phyloP scores from a whole-genome alignment of 805 yeast genomes.

The Cyberlindnera samutprakarnensis region DNA sequence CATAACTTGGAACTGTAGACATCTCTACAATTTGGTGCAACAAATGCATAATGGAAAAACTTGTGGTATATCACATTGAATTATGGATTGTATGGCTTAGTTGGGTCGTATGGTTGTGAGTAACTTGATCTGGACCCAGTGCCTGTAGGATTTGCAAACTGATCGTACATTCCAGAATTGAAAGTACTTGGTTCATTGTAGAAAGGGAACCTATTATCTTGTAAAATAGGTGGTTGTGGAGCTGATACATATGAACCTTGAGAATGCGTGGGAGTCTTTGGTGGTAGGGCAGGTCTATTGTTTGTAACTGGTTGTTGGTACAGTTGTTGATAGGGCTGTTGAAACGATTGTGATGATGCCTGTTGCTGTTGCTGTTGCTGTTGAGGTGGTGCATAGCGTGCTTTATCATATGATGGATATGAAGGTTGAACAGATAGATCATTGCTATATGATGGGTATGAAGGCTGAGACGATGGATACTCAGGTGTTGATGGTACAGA shows the following conservation, averaged over 20 bases:
- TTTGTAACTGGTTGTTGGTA: slow-evolving; percentile 1
- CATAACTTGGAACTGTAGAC: too few relatives aligned
- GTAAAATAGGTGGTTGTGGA: slow-evolving; percentile 3
- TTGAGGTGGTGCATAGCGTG: too few relatives aligned
- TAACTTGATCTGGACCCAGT: slow-evolving; percentile 5
- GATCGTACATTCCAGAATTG: slow-evolving; percentile 31
- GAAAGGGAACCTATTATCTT: slow-evolving; percentile 30
- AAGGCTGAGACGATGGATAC: neutral
- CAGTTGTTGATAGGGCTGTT: neutral
- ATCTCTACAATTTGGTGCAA: too few relatives aligned
- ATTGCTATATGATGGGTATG: neutral
- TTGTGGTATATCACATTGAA: too few relatives aligned
- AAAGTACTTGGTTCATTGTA: slow-evolving; percentile 45
- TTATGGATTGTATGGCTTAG: slow-evolving; percentile 2
- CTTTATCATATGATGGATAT: neutral
- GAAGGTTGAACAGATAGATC: too few relatives aligned
- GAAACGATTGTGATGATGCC: slow-evolving; percentile 5
- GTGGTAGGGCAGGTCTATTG: slow-evolving; percentile 5
- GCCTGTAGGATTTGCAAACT: slow-evolving; percentile 3
- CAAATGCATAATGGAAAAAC: too few relatives aligned
- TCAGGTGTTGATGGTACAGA: slow-evolving; percentile 1
- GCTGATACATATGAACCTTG: slow-evolving; percentile 1
- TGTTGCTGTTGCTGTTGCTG: slow-evolving; percentile 6
- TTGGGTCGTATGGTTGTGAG: slow-evolving; percentile 21
- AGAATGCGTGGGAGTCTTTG: slow-evolving; percentile 2